Percentiles rank a stretch among this genome's conserved stretches.
Conservation (phyloP, 805 yeast genomes). For the Ogataea polymorpha region DNA sequence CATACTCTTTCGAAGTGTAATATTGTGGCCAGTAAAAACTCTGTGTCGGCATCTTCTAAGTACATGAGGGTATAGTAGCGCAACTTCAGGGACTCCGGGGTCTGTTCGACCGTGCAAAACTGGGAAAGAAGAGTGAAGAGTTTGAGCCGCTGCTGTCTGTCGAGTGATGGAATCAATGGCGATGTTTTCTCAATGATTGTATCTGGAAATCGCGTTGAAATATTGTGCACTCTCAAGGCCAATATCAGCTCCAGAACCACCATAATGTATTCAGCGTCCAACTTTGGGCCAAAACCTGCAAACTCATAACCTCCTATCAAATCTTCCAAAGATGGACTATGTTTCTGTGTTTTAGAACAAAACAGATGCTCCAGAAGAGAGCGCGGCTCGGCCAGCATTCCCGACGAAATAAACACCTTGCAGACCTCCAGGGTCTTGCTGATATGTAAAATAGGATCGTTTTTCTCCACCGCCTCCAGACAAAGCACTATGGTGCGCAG, state of each 20-base stretch:
- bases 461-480: conserved; percentile 9
- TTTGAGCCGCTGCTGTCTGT: neutral
- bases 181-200: neutral
- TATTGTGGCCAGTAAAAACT: conserved; percentile 1
- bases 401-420: neutral
- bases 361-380: neutral
- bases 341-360: neutral
- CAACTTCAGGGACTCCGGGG: neutral
- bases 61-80: neutral
- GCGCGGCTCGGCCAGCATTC: neutral
- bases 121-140: neutral
- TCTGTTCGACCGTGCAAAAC: neutral
- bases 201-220: neutral
- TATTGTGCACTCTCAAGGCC: too few relatives aligned
- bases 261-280: conserved; percentile 1
- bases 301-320: neutral
- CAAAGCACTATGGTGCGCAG: conserved; percentile 10
- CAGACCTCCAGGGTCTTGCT: conserved; percentile 3
- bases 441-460: neutral
- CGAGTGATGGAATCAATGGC: neutral
- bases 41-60: neutral
- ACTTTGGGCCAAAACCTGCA: neutral
- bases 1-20: neutral
- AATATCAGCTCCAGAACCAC: neutral
- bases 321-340: neutral